Percentiles rank a stretch among this genome's conserved stretches.
Evolutionary conservation across 768 basidiomycete species (phyloP).

Genomic region (Calocybe indica): DNA sequence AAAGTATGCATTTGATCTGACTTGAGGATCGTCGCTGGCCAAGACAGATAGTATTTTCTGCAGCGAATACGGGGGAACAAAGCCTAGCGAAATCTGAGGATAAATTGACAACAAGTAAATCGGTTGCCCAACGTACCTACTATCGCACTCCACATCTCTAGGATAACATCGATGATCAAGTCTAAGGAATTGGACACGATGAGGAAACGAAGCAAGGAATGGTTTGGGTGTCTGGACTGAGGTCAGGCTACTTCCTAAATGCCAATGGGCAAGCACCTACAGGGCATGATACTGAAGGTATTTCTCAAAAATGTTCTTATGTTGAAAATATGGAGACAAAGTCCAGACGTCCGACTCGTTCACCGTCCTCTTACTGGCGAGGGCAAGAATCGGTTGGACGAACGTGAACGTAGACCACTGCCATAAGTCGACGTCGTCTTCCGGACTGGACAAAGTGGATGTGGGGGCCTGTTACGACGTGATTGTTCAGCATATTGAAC

Average conservation of each 20-base stretch:
- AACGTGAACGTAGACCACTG: conserved; percentile 62
- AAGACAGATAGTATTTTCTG: conserved; percentile 54
- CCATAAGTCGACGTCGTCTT: conserved; percentile 61
- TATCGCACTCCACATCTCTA: conserved; percentile 58
- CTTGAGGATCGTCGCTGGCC: conserved; percentile 32
- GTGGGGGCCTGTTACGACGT: conserved; percentile 38
- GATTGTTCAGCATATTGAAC: conserved; percentile 4
- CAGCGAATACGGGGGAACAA: conserved; percentile 60
- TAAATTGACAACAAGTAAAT: not conserved
- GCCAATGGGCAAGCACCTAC: conserved; percentile 18
- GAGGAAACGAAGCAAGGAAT: conserved; percentile 57
- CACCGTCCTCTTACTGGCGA: conserved; percentile 45
- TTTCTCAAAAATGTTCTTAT: conserved; percentile 63
- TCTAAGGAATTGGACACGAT: conserved; percentile 65
- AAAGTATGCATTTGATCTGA: conserved; percentile 42
- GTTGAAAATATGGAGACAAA: conserved; percentile 61
- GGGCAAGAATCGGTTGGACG: conserved; percentile 52
- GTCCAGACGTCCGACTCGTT: conserved; percentile 53
- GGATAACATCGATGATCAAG: conserved; percentile 49
- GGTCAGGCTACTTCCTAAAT: too few species aligned
- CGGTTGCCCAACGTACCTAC: conserved; percentile 29
- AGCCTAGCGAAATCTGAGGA: conserved; percentile 33
- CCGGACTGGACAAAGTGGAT: conserved; percentile 45
- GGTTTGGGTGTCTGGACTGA: conserved; percentile 38
- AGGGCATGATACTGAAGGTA: conserved; percentile 43